Evolutionary conservation across 768 basidiomycete genomes (phyloP).

Genomic region (Lentinula raphanica): DNA sequence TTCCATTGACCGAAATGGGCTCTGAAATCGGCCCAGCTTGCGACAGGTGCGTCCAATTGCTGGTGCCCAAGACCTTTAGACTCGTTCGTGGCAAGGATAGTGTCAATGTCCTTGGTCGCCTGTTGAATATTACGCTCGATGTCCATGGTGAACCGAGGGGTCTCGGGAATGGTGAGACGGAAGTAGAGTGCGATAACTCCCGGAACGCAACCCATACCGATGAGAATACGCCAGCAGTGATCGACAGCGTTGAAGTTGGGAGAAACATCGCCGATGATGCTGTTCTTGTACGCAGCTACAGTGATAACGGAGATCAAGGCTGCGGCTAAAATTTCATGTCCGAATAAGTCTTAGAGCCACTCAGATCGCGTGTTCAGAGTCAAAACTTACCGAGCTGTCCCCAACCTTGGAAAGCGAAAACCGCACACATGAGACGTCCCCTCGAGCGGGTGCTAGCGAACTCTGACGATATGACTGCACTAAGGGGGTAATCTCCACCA

Average conservation of each 20-base stretch:
- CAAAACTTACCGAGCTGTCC: constrained; percentile 62
- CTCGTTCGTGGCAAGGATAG: constrained; percentile 45
- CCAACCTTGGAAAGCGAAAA: constrained; percentile 85
- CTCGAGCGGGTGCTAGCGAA: constrained; percentile 74
- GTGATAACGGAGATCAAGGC: constrained; percentile 62
- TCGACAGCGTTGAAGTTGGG: constrained; percentile 52
- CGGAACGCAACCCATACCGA: constrained; percentile 83
- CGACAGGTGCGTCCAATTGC: constrained; percentile 64
- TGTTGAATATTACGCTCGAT: constrained; percentile 40
- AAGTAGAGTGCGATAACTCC: constrained; percentile 81
- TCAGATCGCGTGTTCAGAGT: no score
- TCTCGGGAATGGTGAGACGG: constrained; percentile 90
- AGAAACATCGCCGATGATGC: constrained; percentile 38
- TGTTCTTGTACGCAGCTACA: constrained; percentile 61
- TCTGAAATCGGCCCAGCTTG: constrained; percentile 61
- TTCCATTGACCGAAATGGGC: constrained; percentile 66
- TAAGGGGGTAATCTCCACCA: constrained; percentile 85
- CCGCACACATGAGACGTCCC: constrained; percentile 85
- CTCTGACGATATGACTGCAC: constrained; percentile 84
- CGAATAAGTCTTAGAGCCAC: no score
- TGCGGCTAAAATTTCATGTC: constrained; percentile 36
- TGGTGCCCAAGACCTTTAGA: constrained; percentile 33
- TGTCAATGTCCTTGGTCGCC: constrained; percentile 73
- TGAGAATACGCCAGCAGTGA: constrained; percentile 79
- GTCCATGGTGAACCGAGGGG: constrained; percentile 82